These are phyloP conservation scores for Malus hybrid DNA, from an alignment of 331 rosid genomes.

Conservation along the genomic window DNA sequence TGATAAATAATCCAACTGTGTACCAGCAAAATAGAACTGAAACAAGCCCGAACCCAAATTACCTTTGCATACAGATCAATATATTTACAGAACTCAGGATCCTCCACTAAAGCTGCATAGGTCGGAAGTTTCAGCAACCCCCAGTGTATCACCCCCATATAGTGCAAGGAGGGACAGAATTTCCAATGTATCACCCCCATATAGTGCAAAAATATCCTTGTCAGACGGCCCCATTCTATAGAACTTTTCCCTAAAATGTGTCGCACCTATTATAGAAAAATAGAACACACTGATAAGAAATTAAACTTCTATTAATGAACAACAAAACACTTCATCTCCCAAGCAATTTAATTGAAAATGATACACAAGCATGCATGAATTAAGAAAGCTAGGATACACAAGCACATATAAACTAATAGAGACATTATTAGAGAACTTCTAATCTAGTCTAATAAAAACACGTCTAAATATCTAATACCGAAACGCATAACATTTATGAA, in stretches of 20 bases:
- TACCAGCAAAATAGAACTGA: not conserved
- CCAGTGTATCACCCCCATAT: not conserved
- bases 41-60: slow-evolving; percentile 19
- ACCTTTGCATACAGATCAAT: slow-evolving; percentile 87
- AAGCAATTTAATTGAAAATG: not conserved
- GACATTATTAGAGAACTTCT: no score
- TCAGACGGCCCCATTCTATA: slow-evolving; percentile 80
- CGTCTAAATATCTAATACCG: no score
- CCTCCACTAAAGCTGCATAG: slow-evolving; percentile 64
- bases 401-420: no score
- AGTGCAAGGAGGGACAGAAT: not conserved
- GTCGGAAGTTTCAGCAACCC: slow-evolving; percentile 72
- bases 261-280: slow-evolving; percentile 35
- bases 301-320: no score
- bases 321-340: not conserved
- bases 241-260: slow-evolving; percentile 72
- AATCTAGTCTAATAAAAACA: no score
- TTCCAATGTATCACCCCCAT: slow-evolving; percentile 86
- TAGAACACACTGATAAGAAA: not conserved
- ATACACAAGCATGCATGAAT: no score
- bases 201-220: slow-evolving; percentile 80
- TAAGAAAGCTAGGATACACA: no score
- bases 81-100: slow-evolving; percentile 49
- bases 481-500: no score
- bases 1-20: not conserved